Base-by-base conservation (phyloP, 495 filamentous ascomycete genomes). In the Neurospora tetrasperma region DNA sequence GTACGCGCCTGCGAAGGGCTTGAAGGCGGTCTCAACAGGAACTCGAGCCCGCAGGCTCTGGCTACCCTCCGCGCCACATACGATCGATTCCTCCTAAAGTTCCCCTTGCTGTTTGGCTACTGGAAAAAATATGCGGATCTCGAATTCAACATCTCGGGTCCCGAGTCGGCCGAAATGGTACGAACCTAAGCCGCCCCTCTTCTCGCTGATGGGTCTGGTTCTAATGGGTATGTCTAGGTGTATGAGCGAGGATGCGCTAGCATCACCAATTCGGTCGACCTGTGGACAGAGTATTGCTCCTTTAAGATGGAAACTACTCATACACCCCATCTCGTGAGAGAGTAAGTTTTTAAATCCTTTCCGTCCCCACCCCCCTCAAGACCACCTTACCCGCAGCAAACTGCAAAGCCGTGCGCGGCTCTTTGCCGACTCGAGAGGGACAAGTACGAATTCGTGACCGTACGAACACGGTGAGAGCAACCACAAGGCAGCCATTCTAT, bases 41-140 rank as follows among this genome's bases (percentile, higher is more conserved):
- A 99, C 81, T 98, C 96, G 70, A 97, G 92, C 77, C 94, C 96
- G 6, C 92, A 97, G 78, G 92, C 96, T 6, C 94, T 99, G 76
- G 91, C 92, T 31, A 90, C 93, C 11, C 90, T 91, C 41, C 90
- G 96, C 77, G 88, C 91, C 76, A 87, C 90, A 70, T 98, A 97
- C 81, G 96, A 99, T 80, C 89, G 92, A 10, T 95, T 99, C 79
- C 89, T 99, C 10, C 91, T 93, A 71, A 97, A 97, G 79, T 99
- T 98, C 78, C 96, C 96, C 2, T 86, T 98, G 35, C 88, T 98
- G 3, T 99, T 98, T 79, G 96, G 94, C 54, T 99, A 98, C 82
- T 99, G 96, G 96, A 98, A 98, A 85, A 98, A 97, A 81, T 99
- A 99, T 89, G 96, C 96, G 76, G 96, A 98, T 79, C 83, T 97